Evolutionary conservation across 2,329 filamentous ascomycete genomes (phyloP).

Genomic region (Fusarium citri): DNA sequence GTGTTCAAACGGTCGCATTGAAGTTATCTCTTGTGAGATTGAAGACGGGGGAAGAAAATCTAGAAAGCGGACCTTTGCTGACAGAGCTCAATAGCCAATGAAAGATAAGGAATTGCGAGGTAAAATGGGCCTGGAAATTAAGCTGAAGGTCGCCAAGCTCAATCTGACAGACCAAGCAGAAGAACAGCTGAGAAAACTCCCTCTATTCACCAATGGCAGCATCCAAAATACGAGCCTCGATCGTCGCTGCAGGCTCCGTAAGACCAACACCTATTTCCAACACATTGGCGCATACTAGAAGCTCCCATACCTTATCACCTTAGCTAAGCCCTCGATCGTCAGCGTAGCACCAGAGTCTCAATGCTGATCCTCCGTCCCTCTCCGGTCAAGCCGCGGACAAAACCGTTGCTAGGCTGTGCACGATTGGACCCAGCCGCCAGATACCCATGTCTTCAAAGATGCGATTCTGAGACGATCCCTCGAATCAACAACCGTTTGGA

Average conservation of each 20-base stretch:
- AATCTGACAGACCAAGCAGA: neutral
- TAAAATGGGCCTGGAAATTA: neutral
- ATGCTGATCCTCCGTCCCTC: neutral
- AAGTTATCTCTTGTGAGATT: neutral
- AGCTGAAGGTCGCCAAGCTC: neutral
- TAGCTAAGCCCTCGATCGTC: neutral
- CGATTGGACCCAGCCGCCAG: too few species aligned
- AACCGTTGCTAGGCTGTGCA: constrained; percentile 6
- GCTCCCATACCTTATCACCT: neutral
- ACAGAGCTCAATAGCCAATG: neutral
- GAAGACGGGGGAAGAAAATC: neutral
- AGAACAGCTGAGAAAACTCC: neutral
- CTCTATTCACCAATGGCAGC: neutral
- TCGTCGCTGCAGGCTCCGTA: neutral
- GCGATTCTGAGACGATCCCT: neutral
- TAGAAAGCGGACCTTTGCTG: neutral
- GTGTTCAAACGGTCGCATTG: neutral
- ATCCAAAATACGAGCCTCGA: neutral
- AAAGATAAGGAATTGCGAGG: neutral
- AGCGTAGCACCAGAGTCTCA: neutral
- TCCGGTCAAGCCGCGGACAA: constrained; percentile 2
- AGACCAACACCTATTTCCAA: neutral
- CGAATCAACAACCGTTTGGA: neutral
- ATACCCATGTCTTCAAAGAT: neutral
- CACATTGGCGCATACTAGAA: neutral